phyloP scores from a whole-genome alignment of 169 alveolate genomes.

The Plasmodium fragile region DNA sequence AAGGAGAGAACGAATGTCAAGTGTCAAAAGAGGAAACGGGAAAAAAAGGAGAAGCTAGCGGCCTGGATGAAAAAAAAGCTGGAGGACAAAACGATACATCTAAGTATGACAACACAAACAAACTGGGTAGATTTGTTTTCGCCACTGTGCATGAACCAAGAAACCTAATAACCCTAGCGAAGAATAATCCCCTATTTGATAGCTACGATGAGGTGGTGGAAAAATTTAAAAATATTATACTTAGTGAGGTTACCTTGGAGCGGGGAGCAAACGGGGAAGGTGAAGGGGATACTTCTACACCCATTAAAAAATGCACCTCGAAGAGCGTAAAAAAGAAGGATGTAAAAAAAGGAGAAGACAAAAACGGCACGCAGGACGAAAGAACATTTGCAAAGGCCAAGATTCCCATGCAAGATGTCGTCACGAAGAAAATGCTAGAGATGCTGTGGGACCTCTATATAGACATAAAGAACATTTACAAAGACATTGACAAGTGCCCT shows the following conservation, averaged over 20 bases:
- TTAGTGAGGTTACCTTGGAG: not conserved
- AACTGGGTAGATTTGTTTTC: constrained; percentile 50
- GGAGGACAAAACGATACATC: not conserved
- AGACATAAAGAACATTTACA: constrained; percentile 51
- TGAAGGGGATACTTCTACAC: not conserved
- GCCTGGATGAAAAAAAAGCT: not conserved
- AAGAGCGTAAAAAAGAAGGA: not conserved
- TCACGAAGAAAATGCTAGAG: constrained; percentile 53
- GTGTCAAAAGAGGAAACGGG: not conserved
- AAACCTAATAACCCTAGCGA: constrained; percentile 48
- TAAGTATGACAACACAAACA: constrained; percentile 56
- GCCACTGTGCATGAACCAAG: constrained; percentile 77
- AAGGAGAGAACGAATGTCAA: not conserved
- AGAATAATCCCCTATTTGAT: constrained; percentile 18
- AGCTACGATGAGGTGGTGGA: constrained; percentile 35
- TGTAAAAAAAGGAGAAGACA: not conserved
- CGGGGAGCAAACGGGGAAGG: no score
- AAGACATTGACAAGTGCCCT: constrained; percentile 73
- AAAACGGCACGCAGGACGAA: not conserved
- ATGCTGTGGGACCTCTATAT: constrained; percentile 72
- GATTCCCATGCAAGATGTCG: not conserved
- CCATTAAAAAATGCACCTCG: not conserved
- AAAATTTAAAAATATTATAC: constrained; percentile 31
- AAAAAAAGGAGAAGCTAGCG: not conserved
- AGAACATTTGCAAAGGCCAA: not conserved